Evolutionary conservation across 164 flowering plant genomes (phyloP), one percentile per base, ranked within the genome.

Genomic region (Vitis rotundifolia): DNA sequence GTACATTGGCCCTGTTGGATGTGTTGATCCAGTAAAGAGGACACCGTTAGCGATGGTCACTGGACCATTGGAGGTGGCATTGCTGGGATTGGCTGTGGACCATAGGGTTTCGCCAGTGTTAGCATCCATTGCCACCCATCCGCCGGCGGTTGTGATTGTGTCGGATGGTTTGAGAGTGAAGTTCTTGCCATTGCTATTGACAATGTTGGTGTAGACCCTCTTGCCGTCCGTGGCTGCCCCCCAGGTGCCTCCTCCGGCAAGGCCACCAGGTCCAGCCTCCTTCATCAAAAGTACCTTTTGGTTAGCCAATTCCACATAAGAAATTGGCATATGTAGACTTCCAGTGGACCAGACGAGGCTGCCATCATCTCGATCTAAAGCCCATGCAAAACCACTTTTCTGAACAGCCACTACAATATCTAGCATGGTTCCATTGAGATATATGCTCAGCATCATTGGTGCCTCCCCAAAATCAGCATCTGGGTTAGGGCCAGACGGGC

Each of bases 251-350:
- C 87, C 87, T 65, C 84, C 87, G 0, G 12, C 53, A 0, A 9
- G 10, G 1, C 85, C 77, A n/a, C 87, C 87, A 11, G 87, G 85
- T 49, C 87, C 86, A 48, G 84, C 84, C 44, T 69, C 68, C 86
- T 83, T 8, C 52, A 68, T 44, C 12, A 8, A 18, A 60, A 22
- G 26, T 22, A 44, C 59, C 64, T 53, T 22, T 14, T 63, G 16
- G 37, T 31, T 31, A 4, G 44, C 5, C 44, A 31, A 31, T 31
- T 31, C 44, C 44, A 31, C 44, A 31, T 31, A 31, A 31, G 44
- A 31, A 6, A 31, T 31, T 6, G 44, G 44, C 26, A 22, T 22
- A 22, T 22, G 26, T 22, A 68, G 63, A 66, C 75, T 74, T 72
- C 76, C 85, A 49, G 28, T 82, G 8, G 66, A 75, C 85, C 85